These are phyloP conservation scores for Prunus padus DNA, from an alignment of 306 rosid species.

Conservation along the genomic window DNA sequence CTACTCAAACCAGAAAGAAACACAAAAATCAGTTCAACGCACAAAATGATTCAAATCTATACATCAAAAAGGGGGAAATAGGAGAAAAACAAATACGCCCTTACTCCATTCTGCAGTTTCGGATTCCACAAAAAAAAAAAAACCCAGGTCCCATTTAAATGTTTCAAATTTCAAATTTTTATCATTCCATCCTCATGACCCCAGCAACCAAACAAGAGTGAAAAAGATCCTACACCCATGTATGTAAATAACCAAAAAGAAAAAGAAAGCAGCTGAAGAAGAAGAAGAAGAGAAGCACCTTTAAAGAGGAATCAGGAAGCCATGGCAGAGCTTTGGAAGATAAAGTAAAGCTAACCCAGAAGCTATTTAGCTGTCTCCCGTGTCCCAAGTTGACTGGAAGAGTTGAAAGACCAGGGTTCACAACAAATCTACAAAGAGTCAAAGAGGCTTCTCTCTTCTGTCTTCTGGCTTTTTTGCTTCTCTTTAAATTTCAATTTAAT, in stretches of 20 bases:
- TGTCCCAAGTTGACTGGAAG: background rate
- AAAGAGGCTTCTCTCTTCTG: background rate
- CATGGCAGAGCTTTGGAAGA: background rate
- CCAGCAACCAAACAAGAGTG: background rate
- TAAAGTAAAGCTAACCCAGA: background rate
- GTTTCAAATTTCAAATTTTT: background rate
- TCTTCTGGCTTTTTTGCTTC: background rate
- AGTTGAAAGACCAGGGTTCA: background rate
- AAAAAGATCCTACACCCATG: background rate
- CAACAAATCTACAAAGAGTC: background rate
- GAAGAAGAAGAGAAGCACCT: conserved; percentile 8
- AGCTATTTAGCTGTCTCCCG: conserved; percentile 1
- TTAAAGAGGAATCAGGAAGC: conserved; percentile 2
- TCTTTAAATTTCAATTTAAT: no score
- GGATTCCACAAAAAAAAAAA: no score
- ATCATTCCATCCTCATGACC: background rate
- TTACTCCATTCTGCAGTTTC: background rate
- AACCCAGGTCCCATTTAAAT: background rate
- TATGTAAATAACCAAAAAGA: background rate
- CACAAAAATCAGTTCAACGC: background rate
- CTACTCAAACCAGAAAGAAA: background rate
- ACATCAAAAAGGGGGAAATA: background rate
- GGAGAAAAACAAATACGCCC: background rate
- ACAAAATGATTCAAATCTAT: conserved; percentile 1
- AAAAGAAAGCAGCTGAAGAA: background rate